Base-by-base conservation (phyloP, 2,329 filamentous ascomycete species). In the Dryadomyces quercivorus region DNA sequence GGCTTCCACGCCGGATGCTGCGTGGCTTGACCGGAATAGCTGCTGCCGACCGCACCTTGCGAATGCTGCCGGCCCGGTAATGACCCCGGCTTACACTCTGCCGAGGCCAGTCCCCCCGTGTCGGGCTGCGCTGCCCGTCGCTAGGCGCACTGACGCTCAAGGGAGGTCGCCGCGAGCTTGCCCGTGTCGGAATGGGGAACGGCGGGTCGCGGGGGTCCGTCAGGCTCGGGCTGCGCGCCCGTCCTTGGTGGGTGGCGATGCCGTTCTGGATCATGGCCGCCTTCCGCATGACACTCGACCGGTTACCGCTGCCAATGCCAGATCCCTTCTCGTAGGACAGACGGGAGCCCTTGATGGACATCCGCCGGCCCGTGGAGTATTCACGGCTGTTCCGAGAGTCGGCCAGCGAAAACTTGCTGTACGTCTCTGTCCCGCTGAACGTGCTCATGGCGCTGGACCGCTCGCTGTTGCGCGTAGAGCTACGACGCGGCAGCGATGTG, bases 141-240 rank as follows among this genome's bases (percentile, higher is more conserved):
- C 80, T 81, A 0, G 77, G 75, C 2, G 75, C 73, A 65, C 86
- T 90, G 51, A 78, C 73, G 60, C 78, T 84, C 57, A 82, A 69
- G 0, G 82, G 79, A 21, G 84, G 77, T 62, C 85, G 84, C 57
- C 90, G 82, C 6, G 91, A 98, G 68, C 92, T 97, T 34, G 88
- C 87, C 55, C 93, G 78, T 3, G 84, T 85, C 0, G 93, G 93
- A 7, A 98, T 95, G 0, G 93, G 91, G 72, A 95, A 96, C 0
- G 93, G 93, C 31, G 93, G 91, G 52, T 81, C 75, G 34, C 67
- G 57, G 71, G 54, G 72, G 57, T 82, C 88, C 51, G 73, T 75
- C 53, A 81, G 69, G 65, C 77, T 88, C 50, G 85, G 83, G 63
- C 82, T 89, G 57, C 80, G 72, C 10, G 84, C 75, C 40, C 81